phyloP scores from a whole-genome alignment of 2,329 filamentous ascomycete species.

The Aspergillus tubingensis region DNA sequence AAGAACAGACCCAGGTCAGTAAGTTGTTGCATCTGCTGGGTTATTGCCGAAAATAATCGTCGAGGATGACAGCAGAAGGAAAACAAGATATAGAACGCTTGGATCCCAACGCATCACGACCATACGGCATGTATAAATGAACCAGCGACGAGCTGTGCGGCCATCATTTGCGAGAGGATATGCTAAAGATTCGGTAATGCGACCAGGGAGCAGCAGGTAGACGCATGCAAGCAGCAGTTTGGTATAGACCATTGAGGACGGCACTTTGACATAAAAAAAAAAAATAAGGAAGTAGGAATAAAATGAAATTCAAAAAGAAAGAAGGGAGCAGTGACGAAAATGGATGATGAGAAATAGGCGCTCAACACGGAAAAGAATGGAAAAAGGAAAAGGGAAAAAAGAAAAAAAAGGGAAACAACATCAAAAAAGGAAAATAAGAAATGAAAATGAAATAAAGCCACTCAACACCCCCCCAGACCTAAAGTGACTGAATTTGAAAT shows the following conservation, averaged over 20 bases:
- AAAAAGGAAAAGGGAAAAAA: background rate
- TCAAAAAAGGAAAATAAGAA: background rate
- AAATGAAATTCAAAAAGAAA: slow-evolving; percentile 8
- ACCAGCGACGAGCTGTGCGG: slow-evolving; percentile 8
- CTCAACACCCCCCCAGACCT: no score
- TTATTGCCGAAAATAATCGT: background rate
- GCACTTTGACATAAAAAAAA: slow-evolving; percentile 5
- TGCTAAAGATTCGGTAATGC: slow-evolving; percentile 14
- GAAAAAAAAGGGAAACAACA: background rate
- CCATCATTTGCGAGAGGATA: slow-evolving; percentile 13
- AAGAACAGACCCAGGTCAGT: slow-evolving; percentile 26
- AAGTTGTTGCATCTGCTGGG: slow-evolving; percentile 6
- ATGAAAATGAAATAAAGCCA: background rate
- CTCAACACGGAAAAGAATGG: background rate
- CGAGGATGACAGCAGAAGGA: slow-evolving; percentile 5
- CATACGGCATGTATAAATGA: slow-evolving; percentile 16
- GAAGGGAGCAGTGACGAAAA: slow-evolving; percentile 11
- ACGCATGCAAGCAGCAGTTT: slow-evolving; percentile 33
- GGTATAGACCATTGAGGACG: slow-evolving; percentile 18
- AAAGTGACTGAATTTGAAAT: no score
- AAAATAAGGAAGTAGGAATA: background rate
- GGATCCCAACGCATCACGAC: slow-evolving; percentile 14
- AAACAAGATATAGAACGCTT: slow-evolving; percentile 8
- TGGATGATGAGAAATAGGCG: background rate
- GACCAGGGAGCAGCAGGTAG: slow-evolving; percentile 16